phyloP scores from a whole-genome alignment of 2,329 filamentous ascomycete species.

The Calonectria pauciramosa region DNA sequence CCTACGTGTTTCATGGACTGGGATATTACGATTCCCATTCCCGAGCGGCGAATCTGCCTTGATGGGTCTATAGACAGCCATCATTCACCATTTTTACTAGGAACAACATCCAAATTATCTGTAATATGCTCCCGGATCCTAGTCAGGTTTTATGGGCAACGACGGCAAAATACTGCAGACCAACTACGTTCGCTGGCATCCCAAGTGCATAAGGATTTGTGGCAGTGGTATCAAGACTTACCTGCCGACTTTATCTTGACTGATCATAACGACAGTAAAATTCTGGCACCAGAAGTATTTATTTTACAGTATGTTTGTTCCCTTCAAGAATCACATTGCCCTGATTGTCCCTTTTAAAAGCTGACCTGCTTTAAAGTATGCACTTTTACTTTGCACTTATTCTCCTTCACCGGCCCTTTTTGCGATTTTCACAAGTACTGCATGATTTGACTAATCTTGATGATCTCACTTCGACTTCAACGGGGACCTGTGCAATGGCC shows the following conservation, averaged over 20 bases:
- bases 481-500: background rate
- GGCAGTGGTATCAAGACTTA: background rate
- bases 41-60: background rate
- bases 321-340: too few species aligned
- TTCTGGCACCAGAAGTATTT: background rate
- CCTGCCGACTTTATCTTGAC: background rate
- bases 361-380: background rate
- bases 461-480: background rate
- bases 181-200: background rate
- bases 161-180: background rate
- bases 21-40: background rate
- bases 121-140: background rate
- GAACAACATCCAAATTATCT: background rate
- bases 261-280: too few species aligned
- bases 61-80: background rate
- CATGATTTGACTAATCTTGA: background rate
- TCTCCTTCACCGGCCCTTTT: background rate
- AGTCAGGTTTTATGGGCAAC: background rate
- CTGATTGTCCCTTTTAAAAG: too few species aligned
- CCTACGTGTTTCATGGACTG: background rate
- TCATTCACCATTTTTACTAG: background rate
- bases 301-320: background rate
- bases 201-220: background rate
- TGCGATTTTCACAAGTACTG: background rate
- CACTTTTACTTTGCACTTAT: background rate